These are phyloP conservation scores for Magnusiomyces ingens DNA, from an alignment of 1,139 yeast species.

Conservation along the genomic window DNA sequence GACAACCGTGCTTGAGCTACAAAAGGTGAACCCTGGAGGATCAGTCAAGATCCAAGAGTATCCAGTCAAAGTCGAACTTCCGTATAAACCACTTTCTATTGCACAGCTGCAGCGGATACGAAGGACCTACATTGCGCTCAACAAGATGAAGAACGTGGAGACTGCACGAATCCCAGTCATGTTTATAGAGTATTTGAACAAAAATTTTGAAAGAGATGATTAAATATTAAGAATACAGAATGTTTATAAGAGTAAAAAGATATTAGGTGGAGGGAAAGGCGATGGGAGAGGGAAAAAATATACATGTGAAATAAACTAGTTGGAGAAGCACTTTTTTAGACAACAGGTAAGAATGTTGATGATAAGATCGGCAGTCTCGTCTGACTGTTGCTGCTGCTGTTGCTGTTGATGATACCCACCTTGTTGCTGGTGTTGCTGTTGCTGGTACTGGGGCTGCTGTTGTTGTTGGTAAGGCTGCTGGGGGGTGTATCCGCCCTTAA, in stretches of 20 bases:
- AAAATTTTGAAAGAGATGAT: slow-evolving; percentile 36
- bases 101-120: slow-evolving; percentile 80
- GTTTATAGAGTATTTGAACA: slow-evolving; percentile 68
- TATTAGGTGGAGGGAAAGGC: neutral
- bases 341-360: slow-evolving; percentile 20
- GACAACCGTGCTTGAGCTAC: slow-evolving; percentile 51
- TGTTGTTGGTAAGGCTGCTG: slow-evolving; percentile 21
- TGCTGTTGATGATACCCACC: slow-evolving; percentile 21
- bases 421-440: slow-evolving; percentile 20
- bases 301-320: neutral
- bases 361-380: slow-evolving; percentile 21
- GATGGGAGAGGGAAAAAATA: neutral
- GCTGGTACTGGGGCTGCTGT: slow-evolving; percentile 20
- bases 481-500: slow-evolving; percentile 26
- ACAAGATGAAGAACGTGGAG: slow-evolving; percentile 68
- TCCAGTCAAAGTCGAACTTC: slow-evolving; percentile 49
- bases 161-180: slow-evolving; percentile 57
- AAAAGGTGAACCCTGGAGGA: slow-evolving; percentile 51
- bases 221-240: neutral
- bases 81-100: slow-evolving; percentile 54
- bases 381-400: slow-evolving; percentile 27
- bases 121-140: slow-evolving; percentile 71
- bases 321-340: slow-evolving; percentile 18
- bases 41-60: slow-evolving; percentile 37
- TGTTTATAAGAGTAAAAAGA: slow-evolving; percentile 10